Evolutionary conservation across 1,139 yeast genomes (phyloP), one percentile per base, ranked within the genome.

Genomic region (Nakaseomyces kungkrabaensis): DNA sequence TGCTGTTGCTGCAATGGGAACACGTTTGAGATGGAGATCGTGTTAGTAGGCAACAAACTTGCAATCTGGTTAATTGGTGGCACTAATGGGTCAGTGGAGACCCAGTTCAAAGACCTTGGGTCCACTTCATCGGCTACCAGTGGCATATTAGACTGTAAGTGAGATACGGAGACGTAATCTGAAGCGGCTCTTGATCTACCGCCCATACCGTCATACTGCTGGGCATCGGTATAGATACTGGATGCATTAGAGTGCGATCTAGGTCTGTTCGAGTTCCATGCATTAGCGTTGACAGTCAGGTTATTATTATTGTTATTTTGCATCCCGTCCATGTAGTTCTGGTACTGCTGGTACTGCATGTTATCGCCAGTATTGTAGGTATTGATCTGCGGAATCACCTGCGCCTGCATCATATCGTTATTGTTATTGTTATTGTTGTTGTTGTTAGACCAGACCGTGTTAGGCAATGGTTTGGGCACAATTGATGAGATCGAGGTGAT

Each of bases 1-100:
- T 53, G 77, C 62, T 38, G 78, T 59, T 45, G 79, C 69, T 47
- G 76, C 69, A 26, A 96, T 90, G 58, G 90, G 71, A 63, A 62
- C 10, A 63, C 61, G 50, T 89, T 87, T 49, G 89, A 87, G 51
- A 90, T 73, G 61, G 90, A 75, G 46, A 90, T 72, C 13, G 83
- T 81, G 55, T 83, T 78, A 0, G 97, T 84, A 26, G 67, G 66
- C 34, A 62, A 51, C 29, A 62, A 50, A 32, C 57, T 60, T 4
- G 61, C 51, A 17, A 63, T 59, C 50, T 60, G 65, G 50, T 63
- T 63, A 25, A 63, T 62, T 7, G 95, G 90, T 1, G 87, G 88
- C 53, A 85, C 70, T 29, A 78, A 73, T 2, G 85, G 76, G 60
- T 82, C 85, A 48, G 82, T 78, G 5, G 88, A 79, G 8, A 84